These are phyloP conservation scores for Lithospermum erythrorhizon DNA, from an alignment of 257 asterid species.

Conservation along the genomic window DNA sequence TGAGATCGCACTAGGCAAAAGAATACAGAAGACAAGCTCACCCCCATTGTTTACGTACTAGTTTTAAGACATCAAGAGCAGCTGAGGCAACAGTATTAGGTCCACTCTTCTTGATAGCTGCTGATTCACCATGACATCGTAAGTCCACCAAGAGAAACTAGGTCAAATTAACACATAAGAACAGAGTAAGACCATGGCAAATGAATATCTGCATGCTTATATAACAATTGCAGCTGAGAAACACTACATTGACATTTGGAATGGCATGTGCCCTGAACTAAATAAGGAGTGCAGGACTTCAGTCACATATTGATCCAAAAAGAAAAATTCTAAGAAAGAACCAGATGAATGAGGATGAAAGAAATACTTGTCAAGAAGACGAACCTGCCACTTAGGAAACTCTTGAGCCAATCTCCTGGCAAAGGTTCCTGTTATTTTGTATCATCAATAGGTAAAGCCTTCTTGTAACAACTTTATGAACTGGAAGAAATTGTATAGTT, in stretches of 20 bases:
- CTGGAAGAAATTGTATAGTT: background rate
- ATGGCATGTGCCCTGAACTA: background rate
- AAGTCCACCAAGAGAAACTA: constrained; percentile 98
- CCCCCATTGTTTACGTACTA: constrained; percentile 37
- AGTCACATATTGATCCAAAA: background rate
- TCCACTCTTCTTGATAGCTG: constrained; percentile 67
- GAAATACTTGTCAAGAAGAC: background rate
- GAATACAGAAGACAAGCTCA: background rate
- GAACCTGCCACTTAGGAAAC: constrained; percentile 96
- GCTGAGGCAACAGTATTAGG: constrained; percentile 86
- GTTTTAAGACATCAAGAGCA: constrained; percentile 92
- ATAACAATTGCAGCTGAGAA: background rate
- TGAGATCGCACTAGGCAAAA: background rate
- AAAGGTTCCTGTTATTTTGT: constrained; percentile 61
- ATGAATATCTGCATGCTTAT: background rate
- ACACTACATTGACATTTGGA: background rate
- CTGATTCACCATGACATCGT: constrained; percentile 97
- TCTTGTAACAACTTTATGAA: background rate
- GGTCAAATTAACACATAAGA: constrained; percentile 20
- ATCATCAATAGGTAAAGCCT: background rate
- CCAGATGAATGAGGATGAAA: background rate
- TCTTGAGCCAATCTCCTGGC: constrained; percentile 86
- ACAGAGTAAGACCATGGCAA: constrained; percentile 19
- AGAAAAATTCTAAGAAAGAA: background rate
- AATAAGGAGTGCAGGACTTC: no score